phyloP scores from a whole-genome alignment of 768 basidiomycete genomes.

The Naganishia vishniacii region DNA sequence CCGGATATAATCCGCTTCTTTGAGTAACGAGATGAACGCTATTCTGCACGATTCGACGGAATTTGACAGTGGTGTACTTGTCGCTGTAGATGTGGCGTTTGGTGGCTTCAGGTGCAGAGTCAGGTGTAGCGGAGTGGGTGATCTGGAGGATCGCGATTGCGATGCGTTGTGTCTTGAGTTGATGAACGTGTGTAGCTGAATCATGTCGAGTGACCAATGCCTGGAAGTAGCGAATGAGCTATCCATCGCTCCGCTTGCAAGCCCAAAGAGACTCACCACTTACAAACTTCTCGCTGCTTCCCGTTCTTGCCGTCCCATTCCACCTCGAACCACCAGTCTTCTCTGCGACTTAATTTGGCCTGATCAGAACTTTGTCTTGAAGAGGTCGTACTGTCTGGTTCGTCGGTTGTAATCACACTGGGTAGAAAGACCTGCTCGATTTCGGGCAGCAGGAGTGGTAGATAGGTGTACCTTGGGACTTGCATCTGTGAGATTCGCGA shows the following conservation, averaged over 20 bases:
- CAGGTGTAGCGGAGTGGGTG: slow-evolving; percentile 56
- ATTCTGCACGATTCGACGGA: slow-evolving; percentile 82
- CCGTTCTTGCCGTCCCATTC: slow-evolving; percentile 1
- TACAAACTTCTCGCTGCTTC: slow-evolving; percentile 46
- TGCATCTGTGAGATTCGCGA: slow-evolving; percentile 45
- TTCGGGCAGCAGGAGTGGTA: slow-evolving; percentile 83
- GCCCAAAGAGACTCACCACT: slow-evolving; percentile 63
- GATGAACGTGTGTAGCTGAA: slow-evolving; percentile 62
- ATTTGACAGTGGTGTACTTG: slow-evolving; percentile 4
- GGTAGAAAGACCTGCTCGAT: slow-evolving; percentile 82
- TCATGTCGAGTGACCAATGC: slow-evolving; percentile 96
- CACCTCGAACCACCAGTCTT: slow-evolving; percentile 95
- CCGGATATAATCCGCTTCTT: slow-evolving; percentile 93
- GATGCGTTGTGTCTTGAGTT: slow-evolving; percentile 57
- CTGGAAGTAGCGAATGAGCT: slow-evolving; percentile 51
- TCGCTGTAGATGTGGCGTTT: slow-evolving; percentile 62
- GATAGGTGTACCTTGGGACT: slow-evolving; percentile 85
- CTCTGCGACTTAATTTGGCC: slow-evolving; percentile 34
- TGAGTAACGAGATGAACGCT: slow-evolving; percentile 89
- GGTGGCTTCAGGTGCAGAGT: slow-evolving; percentile 65
- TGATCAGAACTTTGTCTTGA: background rate
- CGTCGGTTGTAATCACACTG: slow-evolving; percentile 55
- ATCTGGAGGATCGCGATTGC: slow-evolving; percentile 45
- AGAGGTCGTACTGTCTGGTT: background rate
- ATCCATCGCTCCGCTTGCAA: background rate